Evolutionary conservation across 2,329 filamentous ascomycete genomes (phyloP), one percentile per base, ranked within the genome.

Genomic region (Delphinella strobiligena): DNA sequence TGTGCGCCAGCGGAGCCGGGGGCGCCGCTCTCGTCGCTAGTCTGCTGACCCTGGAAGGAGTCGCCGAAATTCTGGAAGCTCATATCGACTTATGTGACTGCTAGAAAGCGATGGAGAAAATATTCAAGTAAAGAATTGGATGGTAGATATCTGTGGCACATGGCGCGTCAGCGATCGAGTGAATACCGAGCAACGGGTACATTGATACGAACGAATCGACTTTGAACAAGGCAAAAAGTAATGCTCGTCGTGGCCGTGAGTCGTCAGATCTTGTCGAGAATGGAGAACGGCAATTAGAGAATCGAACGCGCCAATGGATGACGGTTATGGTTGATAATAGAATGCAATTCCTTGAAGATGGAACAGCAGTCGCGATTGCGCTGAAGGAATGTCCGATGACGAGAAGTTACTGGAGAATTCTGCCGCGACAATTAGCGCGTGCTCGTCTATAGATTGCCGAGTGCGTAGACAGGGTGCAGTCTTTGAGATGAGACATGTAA

Each of bases 21-120:
- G 40, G 64, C 69, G 58, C 73, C 73, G 48, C 69, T 53, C 42
- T 61, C 62, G 46, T 66, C 62, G 49, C 55, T 66, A 48, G 62
- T 62, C 50, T 72, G 71, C 59, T 76, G 75, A 58, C 72, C 71
- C 54, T 72, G 73, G 60, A 74, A 78, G 48, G 70, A 66, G 53
- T 80, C 75, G 44, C 52, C 51, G 61, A 75, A 78, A 60, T 75
- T 75, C 47, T 74, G 71, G 66, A 78, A 80, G 58, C 74, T 78
- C 78, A 81, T 81, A 43, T 49, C 71, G 58, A 17, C 22, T 12
- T 27, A 27, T n/a, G n/a, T n/a, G n/a, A n/a, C n/a, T n/a, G n/a
- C n/a, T n/a, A n/a, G n/a, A n/a, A n/a, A n/a, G n/a, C n/a, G n/a
- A n/a, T n/a, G n/a, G n/a, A n/a, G n/a, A n/a, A n/a, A n/a, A n/a